Evolutionary conservation across 2,329 filamentous ascomycete species (phyloP), one percentile per base, ranked within the genome.

Genomic region (Trichoderma sp.): DNA sequence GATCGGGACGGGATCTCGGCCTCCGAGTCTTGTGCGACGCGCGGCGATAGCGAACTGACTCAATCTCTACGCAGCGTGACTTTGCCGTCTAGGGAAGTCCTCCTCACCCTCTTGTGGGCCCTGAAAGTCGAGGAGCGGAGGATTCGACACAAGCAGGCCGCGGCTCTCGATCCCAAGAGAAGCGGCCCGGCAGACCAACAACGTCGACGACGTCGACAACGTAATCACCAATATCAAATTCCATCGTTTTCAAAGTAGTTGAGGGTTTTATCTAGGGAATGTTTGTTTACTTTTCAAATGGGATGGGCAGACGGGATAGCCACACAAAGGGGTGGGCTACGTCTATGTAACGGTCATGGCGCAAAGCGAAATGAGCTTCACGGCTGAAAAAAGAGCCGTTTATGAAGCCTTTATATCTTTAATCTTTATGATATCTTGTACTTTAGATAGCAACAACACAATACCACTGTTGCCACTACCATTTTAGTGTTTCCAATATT

Each of bases 61-160:
- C 80, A 78, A 77, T 85, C 83, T 84, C 80, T 84, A 67, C 81
- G 81, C 74, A 81, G 81, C 77, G 83, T 83, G 75, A 75, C 79
- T 71, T 82, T 87, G 77, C 87, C 87, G 78, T 87, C 88, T 33
- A 85, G 81, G 79, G 87, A 89, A 80, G 83, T 85, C 59, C 81
- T 89, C 77, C 79, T 89, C 78, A 85, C 88, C 8, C 81, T 89
- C 38, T 77, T 87, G 75, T 89, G 87, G 86, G 82, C 84, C 75
- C 79, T 89, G 7, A 83, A 81, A 73, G 81, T 86, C 56, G 85
- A 89, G 79, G 83, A 86, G 78, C 80, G 81, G 74, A 85, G 81
- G 79, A 81, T 84, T 60, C 77, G 74, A 67, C 78, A 76, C 60
- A 79, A 76, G 77, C 76, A 78, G 31, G 65, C 74, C 66, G 75